Percentiles rank a stretch among this genome's conserved stretches.
Conservation (phyloP, 352 stramenopile genomes). For the Globisporangium yorkense region DNA sequence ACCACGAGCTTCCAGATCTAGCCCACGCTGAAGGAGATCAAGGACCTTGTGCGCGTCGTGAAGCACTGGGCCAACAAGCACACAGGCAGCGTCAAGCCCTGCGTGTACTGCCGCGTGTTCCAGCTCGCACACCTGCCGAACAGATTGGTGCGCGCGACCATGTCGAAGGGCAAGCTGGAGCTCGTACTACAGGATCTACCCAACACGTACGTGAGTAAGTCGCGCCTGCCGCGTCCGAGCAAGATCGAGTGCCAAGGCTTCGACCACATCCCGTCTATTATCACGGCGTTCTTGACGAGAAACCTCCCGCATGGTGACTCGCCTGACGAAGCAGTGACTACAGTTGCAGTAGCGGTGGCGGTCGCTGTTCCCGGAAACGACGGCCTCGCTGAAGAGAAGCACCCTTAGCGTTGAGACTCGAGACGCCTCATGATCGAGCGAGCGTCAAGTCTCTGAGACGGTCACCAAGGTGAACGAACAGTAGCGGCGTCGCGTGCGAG, state of each 20-base stretch:
- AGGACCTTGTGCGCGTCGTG: conserved; percentile 1
- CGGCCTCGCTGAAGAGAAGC: too few species aligned
- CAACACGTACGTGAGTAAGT: not conserved
- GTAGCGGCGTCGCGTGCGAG: too few species aligned
- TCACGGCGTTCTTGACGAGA: conserved; percentile 10
- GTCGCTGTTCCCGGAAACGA: not conserved
- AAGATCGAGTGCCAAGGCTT: conserved; percentile 9
- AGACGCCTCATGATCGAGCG: too few species aligned
- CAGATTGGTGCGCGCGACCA: not conserved
- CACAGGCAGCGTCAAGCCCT: not conserved
- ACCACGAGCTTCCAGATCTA: conserved; percentile 11
- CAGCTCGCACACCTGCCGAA: not conserved
- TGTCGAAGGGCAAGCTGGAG: conserved; percentile 8
- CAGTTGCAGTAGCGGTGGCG: not conserved
- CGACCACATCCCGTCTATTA: conserved; percentile 9
- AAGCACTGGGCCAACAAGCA: conserved; percentile 8
- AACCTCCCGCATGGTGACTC: not conserved
- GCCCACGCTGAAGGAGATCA: conserved; percentile 10
- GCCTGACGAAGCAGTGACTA: not conserved
- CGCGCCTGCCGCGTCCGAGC: conserved; percentile 2
- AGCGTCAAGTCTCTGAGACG: too few species aligned
- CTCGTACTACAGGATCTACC: not conserved
- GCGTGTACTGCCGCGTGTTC: conserved; percentile 6
- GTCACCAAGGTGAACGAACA: too few species aligned
- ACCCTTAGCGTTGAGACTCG: too few species aligned